Percentiles rank a stretch among this genome's conserved stretches.
phyloP scores from a whole-genome alignment of 1,139 yeast species.

The Blastobotrys ciferrii region DNA sequence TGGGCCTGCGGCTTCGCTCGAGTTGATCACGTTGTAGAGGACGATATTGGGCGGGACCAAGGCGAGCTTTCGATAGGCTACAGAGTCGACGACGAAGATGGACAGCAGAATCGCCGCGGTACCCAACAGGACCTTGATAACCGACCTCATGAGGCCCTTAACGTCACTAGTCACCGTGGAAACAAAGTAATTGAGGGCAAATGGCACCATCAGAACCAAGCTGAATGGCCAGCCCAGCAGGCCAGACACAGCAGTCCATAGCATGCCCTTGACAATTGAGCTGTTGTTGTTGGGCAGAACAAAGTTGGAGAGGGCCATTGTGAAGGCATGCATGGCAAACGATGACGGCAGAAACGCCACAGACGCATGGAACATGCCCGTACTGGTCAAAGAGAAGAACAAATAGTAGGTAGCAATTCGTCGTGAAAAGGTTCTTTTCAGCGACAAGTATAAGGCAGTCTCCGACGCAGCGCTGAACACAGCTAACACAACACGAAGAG shows the following conservation, averaged over 20 bases:
- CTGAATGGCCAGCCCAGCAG: conserved; percentile 92
- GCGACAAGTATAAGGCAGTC: conserved; percentile 46
- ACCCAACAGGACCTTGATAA: conserved; percentile 13
- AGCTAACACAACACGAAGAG: conserved; percentile 54
- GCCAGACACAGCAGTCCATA: conserved; percentile 63
- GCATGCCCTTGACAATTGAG: conserved; percentile 42
- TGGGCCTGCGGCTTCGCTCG: conserved; percentile 71
- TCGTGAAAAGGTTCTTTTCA: conserved; percentile 39
- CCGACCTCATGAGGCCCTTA: conserved; percentile 12
- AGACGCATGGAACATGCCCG: conserved; percentile 85
- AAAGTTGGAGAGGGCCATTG: conserved; percentile 51
- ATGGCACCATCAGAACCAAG: conserved; percentile 61
- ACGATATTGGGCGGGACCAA: conserved; percentile 83
- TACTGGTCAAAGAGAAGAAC: conserved; percentile 45
- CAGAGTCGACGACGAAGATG: conserved; percentile 55
- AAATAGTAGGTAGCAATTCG: conserved; percentile 58
- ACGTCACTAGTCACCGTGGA: not conserved
- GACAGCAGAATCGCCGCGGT: conserved; percentile 27
- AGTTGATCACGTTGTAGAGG: conserved; percentile 74
- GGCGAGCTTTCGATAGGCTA: conserved; percentile 59
- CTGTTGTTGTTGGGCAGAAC: conserved; percentile 23
- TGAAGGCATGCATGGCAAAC: conserved; percentile 68
- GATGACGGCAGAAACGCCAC: conserved; percentile 85
- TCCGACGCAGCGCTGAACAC: conserved; percentile 56
- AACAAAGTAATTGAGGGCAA: conserved; percentile 35